Conservation (phyloP, 805 yeast genomes). For the Candida coleopterorum region DNA sequence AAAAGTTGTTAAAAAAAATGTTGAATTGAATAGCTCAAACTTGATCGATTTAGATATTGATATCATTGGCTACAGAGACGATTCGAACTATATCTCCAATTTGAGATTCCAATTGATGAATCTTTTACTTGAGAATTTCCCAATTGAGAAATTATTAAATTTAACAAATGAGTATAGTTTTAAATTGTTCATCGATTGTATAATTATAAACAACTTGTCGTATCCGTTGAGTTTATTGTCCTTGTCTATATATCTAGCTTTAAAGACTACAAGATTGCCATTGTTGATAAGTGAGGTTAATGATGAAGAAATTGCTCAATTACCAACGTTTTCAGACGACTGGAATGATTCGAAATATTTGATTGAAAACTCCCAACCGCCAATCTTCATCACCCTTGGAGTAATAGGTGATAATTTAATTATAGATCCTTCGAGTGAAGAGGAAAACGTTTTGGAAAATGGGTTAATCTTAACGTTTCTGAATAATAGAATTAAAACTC, state of each 20-base stretch:
- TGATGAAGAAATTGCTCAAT: constrained; percentile 74
- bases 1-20: constrained; percentile 50
- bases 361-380: constrained; percentile 44
- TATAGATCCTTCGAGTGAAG: constrained; percentile 85
- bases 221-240: constrained; percentile 81
- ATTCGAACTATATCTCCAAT: constrained; percentile 61
- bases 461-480: constrained; percentile 75
- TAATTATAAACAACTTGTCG: constrained; percentile 71
- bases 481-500: constrained; percentile 63
- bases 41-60: constrained; percentile 75
- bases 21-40: constrained; percentile 41
- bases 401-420: constrained; percentile 63
- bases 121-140: constrained; percentile 49
- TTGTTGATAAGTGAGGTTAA: constrained; percentile 63
- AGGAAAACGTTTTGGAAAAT: constrained; percentile 82
- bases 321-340: constrained; percentile 88
- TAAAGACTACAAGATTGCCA: constrained; percentile 75
- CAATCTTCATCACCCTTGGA: constrained; percentile 73
- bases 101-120: constrained; percentile 59
- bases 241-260: constrained; percentile 74
- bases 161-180: constrained; percentile 73
- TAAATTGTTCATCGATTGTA: constrained; percentile 73
- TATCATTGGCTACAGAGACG: constrained; percentile 76
- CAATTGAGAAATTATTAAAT: constrained; percentile 45
- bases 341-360: constrained; percentile 55